Percentiles rank a stretch among this genome's conserved stretches.
Conservation (phyloP, 352 stramenopile species). For the Saprolegnia parasitica region DNA sequence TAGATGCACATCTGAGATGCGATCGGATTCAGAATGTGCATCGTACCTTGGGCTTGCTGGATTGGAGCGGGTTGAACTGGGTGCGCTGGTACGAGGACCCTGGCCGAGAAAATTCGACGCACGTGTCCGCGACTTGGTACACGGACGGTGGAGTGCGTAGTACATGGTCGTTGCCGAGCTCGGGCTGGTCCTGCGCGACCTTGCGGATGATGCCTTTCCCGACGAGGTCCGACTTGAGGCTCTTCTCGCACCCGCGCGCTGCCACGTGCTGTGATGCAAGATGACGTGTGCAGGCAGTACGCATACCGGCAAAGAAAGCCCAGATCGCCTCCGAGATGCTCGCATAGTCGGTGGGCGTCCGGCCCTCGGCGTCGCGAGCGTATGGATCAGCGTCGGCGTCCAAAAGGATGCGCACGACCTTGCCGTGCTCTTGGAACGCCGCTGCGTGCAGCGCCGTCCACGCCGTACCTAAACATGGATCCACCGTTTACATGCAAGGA, state of each 20-base stretch:
- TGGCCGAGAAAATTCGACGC: constrained; percentile 63
- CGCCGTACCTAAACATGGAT: constrained; percentile 38
- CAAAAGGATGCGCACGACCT: constrained; percentile 52
- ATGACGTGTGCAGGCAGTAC: no score
- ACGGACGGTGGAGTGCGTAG: no score
- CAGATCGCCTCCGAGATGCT: constrained; percentile 72
- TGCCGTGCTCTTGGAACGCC: constrained; percentile 62
- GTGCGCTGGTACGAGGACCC: constrained; percentile 65
- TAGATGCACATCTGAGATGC: constrained; percentile 23
- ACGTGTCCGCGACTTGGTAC: no score
- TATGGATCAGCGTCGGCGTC: constrained; percentile 46
- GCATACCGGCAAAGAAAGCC: constrained; percentile 56
- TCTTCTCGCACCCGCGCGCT: constrained; percentile 47
- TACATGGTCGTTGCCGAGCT: constrained; percentile 52
- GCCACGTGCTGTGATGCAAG: not conserved
- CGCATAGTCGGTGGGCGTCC: constrained; percentile 56
- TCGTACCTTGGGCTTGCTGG: constrained; percentile 44
- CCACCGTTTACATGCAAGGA: not conserved
- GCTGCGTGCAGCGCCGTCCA: constrained; percentile 65
- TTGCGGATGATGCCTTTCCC: constrained; percentile 64
- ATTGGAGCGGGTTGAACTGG: constrained; percentile 49
- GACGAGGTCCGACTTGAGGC: constrained; percentile 50
- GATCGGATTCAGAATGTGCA: not conserved
- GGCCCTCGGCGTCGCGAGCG: constrained; percentile 40
- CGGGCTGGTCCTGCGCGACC: constrained; percentile 31